Conservation (phyloP, 2,329 filamentous ascomycete species). For the Penicillium freii region DNA sequence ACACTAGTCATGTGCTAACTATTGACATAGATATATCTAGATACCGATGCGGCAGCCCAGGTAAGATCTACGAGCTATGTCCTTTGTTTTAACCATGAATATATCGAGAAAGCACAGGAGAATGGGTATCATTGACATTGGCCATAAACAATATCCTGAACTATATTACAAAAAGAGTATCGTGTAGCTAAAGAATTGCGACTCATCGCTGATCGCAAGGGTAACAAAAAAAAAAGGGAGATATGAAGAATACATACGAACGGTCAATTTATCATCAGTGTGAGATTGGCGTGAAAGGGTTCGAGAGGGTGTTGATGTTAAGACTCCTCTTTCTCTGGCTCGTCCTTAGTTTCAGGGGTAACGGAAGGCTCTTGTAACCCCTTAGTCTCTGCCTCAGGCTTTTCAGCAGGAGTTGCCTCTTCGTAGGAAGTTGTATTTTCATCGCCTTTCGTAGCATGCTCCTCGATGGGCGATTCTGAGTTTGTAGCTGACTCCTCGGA, state of each 20-base stretch:
- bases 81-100: background rate
- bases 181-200: background rate
- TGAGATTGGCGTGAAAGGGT: constrained; percentile 9
- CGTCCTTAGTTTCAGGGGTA: constrained; percentile 6
- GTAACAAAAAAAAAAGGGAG: background rate
- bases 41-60: no score
- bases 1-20: no score
- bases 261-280: constrained; percentile 4
- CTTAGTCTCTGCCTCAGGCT: constrained; percentile 8
- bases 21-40: no score
- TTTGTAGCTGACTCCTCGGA: constrained; percentile 3
- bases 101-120: constrained; percentile 1
- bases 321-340: constrained; percentile 14
- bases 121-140: constrained; percentile 31
- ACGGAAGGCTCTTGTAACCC: background rate
- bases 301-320: background rate
- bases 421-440: constrained; percentile 3
- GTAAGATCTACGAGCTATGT: background rate
- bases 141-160: constrained; percentile 22
- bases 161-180: constrained; percentile 25
- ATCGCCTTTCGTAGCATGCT: constrained; percentile 5
- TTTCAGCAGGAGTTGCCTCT: constrained; percentile 11
- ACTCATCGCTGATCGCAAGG: background rate
- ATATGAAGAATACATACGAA: background rate
- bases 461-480: constrained; percentile 6